Conservation (phyloP, 2,329 filamentous ascomycete species). For the Aspergillus proliferans region DNA sequence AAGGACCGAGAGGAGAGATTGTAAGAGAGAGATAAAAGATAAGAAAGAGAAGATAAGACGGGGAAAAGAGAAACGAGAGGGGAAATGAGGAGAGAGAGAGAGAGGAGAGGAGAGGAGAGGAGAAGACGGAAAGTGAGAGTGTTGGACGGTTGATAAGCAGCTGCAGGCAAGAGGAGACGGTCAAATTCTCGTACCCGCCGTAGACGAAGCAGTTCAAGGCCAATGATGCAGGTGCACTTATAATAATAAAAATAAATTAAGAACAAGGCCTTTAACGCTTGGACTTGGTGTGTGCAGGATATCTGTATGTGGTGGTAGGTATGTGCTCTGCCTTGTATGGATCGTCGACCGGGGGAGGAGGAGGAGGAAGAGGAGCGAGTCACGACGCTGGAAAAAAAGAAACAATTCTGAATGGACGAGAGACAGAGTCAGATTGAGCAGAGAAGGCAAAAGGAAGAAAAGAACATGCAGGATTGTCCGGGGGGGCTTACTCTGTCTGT, state of each 20-base stretch:
- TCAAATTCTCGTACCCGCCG: constrained; percentile 29
- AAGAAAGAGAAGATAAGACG: background rate
- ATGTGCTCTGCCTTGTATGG: too few species aligned
- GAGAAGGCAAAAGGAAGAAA: constrained; percentile 2
- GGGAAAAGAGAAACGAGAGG: constrained; percentile 3
- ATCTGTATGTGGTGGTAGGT: too few species aligned
- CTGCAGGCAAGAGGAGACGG: constrained; percentile 1
- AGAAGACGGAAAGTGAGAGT: constrained; percentile 1
- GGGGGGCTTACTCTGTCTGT: background rate
- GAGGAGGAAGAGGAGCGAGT: background rate
- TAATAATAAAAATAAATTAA: too few species aligned
- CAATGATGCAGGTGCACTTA: background rate
- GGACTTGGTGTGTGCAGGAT: too few species aligned
- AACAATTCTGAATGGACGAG: background rate
- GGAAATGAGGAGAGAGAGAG: background rate
- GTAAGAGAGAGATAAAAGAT: constrained; percentile 3
- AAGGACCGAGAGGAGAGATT: constrained; percentile 3
- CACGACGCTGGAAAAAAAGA: background rate
- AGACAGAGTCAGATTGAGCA: background rate
- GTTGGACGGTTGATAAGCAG: constrained; percentile 2
- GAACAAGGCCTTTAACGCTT: too few species aligned
- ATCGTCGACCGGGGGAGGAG: background rate
- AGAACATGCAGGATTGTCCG: background rate
- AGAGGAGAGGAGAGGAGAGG: background rate
- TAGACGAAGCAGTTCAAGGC: constrained; percentile 19